Evolutionary conservation across 768 basidiomycete species (phyloP), one percentile per base, ranked within the genome.

Genomic region (Pisolithus orientalis): DNA sequence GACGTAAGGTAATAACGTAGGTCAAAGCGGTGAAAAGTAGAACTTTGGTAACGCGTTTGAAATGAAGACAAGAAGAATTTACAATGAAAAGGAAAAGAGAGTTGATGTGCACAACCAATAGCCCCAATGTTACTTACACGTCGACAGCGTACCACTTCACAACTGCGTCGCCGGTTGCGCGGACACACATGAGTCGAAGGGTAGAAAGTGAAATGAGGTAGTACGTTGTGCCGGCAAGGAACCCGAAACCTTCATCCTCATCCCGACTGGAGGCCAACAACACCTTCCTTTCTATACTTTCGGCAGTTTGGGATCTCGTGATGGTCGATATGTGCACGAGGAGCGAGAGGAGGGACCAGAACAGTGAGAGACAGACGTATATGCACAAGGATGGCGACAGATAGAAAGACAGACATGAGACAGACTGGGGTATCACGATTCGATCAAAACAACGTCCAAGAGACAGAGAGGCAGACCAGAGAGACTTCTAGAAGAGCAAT

Each of bases 1-100:
- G 44, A 29, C 44, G 32, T 8, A 46, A 46, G 44, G 44, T 46
- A 46, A 46, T 46, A 46, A 46, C n/a, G 44, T 46, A 46, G 44
- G 27, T 46, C 44, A 42, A 42, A 42, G 17, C 29, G 29, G 29
- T 28, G 29, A 46, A n/a, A 46, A 46, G 10, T 9, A 2, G 6
- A 17, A 16, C 21, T 43, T 24, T 5, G 21, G 42, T 21, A 11
- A 43, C 42, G 42, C 42, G 9, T 43, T 10, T 43, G 25, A 27
- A 43, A 27, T 43, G 42, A 14, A 43, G 21, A 5, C 11, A 13
- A 27, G 21, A n/a, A 43, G 24, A 43, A 43, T 13, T 13, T 43
- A 43, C 21, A 43, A 9, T 13, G 11, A 14, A 24, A 24, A 4
- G 25, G 25, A 4, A 11, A n/a, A n/a, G n/a, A n/a, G 14, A 24